A percentile compares a stretch with the other conserved stretches of the same genome.
Conservation (phyloP, 1,284 basidiomycete species). For the Hemileia vastatrix region DNA sequence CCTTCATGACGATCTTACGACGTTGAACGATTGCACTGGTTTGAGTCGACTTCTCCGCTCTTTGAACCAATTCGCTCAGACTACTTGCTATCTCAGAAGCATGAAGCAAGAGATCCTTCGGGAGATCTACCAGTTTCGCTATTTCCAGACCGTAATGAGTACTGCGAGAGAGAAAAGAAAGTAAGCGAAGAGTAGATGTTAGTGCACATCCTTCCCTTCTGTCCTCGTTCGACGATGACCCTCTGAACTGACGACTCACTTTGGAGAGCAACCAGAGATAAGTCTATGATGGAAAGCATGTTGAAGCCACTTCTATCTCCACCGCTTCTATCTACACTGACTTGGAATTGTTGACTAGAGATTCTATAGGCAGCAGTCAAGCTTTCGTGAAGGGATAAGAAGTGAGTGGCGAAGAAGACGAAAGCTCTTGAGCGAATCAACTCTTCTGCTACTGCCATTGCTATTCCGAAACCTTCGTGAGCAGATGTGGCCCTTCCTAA, state of each 20-base stretch:
- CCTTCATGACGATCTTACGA: constrained; percentile 60
- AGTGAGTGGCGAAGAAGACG: constrained; percentile 80
- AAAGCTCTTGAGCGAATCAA: constrained; percentile 61
- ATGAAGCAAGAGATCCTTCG: constrained; percentile 56
- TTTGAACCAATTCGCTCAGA: constrained; percentile 56
- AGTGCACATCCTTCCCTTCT: constrained; percentile 57
- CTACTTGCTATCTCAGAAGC: constrained; percentile 55
- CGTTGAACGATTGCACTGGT: constrained; percentile 54
- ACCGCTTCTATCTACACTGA: too few species aligned
- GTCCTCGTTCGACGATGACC: constrained; percentile 50
- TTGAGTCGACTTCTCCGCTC: constrained; percentile 54
- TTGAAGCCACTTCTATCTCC: too few species aligned
- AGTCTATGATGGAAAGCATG: too few species aligned
- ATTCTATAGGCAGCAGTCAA: not conserved
- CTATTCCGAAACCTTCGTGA: constrained; percentile 73
- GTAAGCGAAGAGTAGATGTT: constrained; percentile 48
- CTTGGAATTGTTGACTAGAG: constrained; percentile 53
- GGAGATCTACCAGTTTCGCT: constrained; percentile 70
- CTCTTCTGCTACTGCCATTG: constrained; percentile 80
- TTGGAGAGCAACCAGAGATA: constrained; percentile 61
- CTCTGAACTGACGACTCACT: constrained; percentile 53
- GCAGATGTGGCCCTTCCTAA: constrained; percentile 76
- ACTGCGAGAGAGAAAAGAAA: not conserved
- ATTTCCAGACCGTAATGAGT: constrained; percentile 60
- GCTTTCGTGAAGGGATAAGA: constrained; percentile 21